Percentiles rank a stretch among this genome's conserved stretches.
phyloP scores from a whole-genome alignment of 2,329 filamentous ascomycete species.

The Zasmidium angulare region DNA sequence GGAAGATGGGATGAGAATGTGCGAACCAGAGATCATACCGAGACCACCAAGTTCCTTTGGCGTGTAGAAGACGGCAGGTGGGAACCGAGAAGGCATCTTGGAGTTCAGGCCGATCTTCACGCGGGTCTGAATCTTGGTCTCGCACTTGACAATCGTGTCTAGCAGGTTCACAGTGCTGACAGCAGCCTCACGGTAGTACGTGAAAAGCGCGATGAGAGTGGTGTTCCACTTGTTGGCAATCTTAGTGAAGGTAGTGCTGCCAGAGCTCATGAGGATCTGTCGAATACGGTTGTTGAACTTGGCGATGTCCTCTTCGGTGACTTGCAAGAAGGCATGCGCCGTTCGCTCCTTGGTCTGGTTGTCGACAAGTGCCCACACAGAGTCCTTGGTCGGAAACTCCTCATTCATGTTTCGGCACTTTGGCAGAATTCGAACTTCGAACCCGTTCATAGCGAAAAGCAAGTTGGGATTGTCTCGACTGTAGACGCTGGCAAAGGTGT shows the following conservation, averaged over 20 bases:
- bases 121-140: conserved; percentile 98
- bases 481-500: conserved; percentile 97
- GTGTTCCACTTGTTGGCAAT: conserved; percentile 99
- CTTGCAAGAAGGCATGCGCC: conserved; percentile 94
- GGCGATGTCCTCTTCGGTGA: conserved; percentile 95
- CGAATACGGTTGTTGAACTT: conserved; percentile 99
- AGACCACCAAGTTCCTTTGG: conserved; percentile 96
- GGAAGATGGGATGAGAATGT: conserved; percentile 94
- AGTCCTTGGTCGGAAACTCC: conserved; percentile 96
- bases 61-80: conserved; percentile 96
- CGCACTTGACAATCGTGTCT: conserved; percentile 98
- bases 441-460: conserved; percentile 96
- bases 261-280: conserved; percentile 98
- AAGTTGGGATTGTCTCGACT: conserved; percentile 96
- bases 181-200: conserved; percentile 96
- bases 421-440: conserved; percentile 92
- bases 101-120: conserved; percentile 99
- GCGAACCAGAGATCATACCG: conserved; percentile 98
- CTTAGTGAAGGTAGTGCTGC: conserved; percentile 99
- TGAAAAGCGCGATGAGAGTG: conserved; percentile 92
- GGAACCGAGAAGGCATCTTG: conserved; percentile 99
- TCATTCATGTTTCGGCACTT: conserved; percentile 95
- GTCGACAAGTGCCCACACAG: conserved; percentile 95
- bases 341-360: conserved; percentile 96
- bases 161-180: conserved; percentile 92